Evolutionary conservation across 2,329 filamentous ascomycete species (phyloP), one percentile per base, ranked within the genome.

Genomic region (Xylariaceae sp.): DNA sequence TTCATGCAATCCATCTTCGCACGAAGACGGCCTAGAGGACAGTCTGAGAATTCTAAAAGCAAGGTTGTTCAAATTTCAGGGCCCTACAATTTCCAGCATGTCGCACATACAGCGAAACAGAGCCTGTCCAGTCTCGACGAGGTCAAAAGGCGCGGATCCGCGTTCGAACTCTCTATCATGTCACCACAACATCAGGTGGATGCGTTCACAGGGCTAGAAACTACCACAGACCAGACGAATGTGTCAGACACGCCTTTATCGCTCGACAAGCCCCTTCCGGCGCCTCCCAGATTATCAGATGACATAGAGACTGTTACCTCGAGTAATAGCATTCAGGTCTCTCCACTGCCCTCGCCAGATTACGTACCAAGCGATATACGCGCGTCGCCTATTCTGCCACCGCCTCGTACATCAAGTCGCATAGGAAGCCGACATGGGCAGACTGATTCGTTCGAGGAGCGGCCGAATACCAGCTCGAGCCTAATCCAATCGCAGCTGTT

Each of bases 51-150:
- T 31, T 66, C 63, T 13, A 64, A 66, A 48, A 77, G 68, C 60
- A 28, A 28, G 22, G 22, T 28, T 28, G 63, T 77, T 45, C 75
- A 78, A 48, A 87, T 87, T 48, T 87, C 83, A 1, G 78, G 73
- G 1, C 83, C 83, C 2, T 86, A 83, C 68, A 85, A 86, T 70
- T 87, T 87, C 55, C 82, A 86, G 63, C 83, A 87, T 66, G 74
- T 87, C 33, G 77, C 79, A 4, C 82, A 86, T 63, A 82, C 78
- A 12, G 71, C 75, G 12, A 77, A 76, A 43, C 76, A 83, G 31
- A 71, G 77, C 45, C 53, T 77, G 3, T 67, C 74, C 4, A 71
- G 70, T 50, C 55, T 75, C 6, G 69, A 73, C 40, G 67, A 70
- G 28, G 60, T 68, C 3, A 76, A 70, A 58, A 72, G 71, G 14